phyloP scores from a whole-genome alignment of 495 filamentous ascomycete genomes.

The Aspergillus olivimuriae region DNA sequence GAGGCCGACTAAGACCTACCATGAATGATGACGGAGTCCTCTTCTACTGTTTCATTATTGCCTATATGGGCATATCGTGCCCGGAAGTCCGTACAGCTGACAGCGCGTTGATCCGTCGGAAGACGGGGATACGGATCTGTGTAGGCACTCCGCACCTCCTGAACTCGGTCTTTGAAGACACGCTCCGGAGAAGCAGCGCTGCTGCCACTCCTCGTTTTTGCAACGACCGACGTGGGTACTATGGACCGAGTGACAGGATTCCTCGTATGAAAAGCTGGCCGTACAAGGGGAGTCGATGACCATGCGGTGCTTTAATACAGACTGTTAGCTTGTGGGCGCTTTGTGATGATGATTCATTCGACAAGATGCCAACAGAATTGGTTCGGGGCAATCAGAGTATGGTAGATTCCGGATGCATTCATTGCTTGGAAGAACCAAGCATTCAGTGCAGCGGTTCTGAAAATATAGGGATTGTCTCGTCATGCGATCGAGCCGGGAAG shows the following conservation, averaged over 20 bases:
- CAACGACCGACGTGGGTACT: background rate
- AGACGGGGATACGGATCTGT: constrained; percentile 49
- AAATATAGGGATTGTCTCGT: constrained; percentile 44
- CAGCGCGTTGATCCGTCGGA: constrained; percentile 18
- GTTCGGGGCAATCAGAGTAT: constrained; percentile 4
- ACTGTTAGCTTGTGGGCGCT: constrained; percentile 4
- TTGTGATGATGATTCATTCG: background rate
- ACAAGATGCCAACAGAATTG: background rate
- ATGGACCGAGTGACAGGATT: constrained; percentile 7
- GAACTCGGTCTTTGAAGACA: constrained; percentile 42
- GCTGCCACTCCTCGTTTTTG: constrained; percentile 18
- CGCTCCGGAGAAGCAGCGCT: constrained; percentile 28
- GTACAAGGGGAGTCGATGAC: constrained; percentile 3
- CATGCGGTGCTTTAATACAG: constrained; percentile 24
- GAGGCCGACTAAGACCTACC: constrained; percentile 35
- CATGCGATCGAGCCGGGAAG: constrained; percentile 23
- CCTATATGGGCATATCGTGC: constrained; percentile 31
- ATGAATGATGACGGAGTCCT: constrained; percentile 33
- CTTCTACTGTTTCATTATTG: constrained; percentile 41
- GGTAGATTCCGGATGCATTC: constrained; percentile 30
- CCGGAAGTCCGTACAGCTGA: constrained; percentile 35
- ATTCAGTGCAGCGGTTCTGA: constrained; percentile 98
- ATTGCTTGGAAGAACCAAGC: constrained; percentile 38
- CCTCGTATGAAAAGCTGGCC: constrained; percentile 1
- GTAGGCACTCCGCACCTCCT: constrained; percentile 39